These are phyloP conservation scores for Fusarium siculi DNA, from an alignment of 2,329 filamentous ascomycete species.

Conservation along the genomic window DNA sequence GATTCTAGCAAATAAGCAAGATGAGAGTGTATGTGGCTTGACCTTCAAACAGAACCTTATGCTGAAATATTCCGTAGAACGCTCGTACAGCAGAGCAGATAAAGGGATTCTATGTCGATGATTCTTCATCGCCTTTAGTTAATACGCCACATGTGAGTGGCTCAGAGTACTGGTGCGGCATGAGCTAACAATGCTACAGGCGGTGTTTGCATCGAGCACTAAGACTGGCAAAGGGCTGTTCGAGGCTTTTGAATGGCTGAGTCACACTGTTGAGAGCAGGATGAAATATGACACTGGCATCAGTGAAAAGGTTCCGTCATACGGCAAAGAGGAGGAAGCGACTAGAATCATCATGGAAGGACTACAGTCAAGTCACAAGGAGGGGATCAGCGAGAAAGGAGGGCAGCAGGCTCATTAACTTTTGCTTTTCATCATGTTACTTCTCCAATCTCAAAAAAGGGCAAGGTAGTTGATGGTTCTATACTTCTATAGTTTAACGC, in stretches of 20 bases:
- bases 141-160: background rate
- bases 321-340: background rate
- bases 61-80: accelerated
- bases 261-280: background rate
- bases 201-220: background rate
- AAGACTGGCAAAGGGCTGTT: background rate
- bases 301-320: background rate
- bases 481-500: background rate
- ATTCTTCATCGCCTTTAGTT: background rate
- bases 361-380: accelerated
- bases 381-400: background rate
- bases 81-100: background rate
- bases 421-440: background rate
- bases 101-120: background rate
- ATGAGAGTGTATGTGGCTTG: background rate
- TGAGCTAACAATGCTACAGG: background rate
- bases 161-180: accelerated
- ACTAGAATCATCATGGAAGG: background rate
- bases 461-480: background rate
- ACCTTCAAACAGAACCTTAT: accelerated
- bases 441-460: no score
- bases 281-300: background rate
- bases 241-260: background rate
- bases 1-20: background rate
- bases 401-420: accelerated